Conservation (phyloP, 768 basidiomycete genomes). For the Tricholoma sp. region DNA sequence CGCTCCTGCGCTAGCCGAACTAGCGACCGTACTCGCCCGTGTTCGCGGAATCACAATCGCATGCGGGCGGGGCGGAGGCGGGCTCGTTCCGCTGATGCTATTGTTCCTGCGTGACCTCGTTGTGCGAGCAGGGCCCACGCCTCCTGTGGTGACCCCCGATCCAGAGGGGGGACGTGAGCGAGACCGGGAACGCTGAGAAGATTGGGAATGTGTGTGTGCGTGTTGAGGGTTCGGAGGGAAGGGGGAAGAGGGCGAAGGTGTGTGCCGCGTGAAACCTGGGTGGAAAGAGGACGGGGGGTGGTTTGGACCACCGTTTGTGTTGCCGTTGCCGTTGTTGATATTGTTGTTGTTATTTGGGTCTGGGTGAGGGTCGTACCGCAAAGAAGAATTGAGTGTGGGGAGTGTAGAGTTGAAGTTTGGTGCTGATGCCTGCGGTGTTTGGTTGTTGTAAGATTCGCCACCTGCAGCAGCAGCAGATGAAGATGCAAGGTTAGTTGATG, state of each 20-base stretch:
- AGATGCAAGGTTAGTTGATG: conserved; percentile 20
- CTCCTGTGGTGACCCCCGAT: conserved; percentile 4
- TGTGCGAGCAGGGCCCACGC: conserved; percentile 50
- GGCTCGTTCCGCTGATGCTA: conserved; percentile 53
- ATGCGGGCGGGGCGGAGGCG: conserved; percentile 50
- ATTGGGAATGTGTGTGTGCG: background rate
- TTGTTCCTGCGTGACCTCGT: conserved; percentile 53
- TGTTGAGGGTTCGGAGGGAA: conserved; percentile 12
- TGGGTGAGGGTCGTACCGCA: too few species aligned
- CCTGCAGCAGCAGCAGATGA: background rate
- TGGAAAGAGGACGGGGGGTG: conserved; percentile 27
- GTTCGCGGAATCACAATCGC: conserved; percentile 60
- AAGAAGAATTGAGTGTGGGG: too few species aligned
- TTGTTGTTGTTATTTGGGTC: too few species aligned
- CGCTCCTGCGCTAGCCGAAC: conserved; percentile 10
- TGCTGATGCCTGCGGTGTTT: too few species aligned
- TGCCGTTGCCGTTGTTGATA: background rate
- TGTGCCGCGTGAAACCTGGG: conserved; percentile 26
- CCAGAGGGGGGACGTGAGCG: conserved; percentile 34
- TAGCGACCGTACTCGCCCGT: conserved; percentile 21
- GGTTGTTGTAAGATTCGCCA: too few species aligned
- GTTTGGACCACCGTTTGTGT: background rate
- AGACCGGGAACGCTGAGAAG: conserved; percentile 34
- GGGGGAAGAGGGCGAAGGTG: conserved; percentile 25
- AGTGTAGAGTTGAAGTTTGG: too few species aligned